These are phyloP conservation scores for Lactarius pseudohatsudake DNA, from an alignment of 768 basidiomycete genomes.

Conservation along the genomic window DNA sequence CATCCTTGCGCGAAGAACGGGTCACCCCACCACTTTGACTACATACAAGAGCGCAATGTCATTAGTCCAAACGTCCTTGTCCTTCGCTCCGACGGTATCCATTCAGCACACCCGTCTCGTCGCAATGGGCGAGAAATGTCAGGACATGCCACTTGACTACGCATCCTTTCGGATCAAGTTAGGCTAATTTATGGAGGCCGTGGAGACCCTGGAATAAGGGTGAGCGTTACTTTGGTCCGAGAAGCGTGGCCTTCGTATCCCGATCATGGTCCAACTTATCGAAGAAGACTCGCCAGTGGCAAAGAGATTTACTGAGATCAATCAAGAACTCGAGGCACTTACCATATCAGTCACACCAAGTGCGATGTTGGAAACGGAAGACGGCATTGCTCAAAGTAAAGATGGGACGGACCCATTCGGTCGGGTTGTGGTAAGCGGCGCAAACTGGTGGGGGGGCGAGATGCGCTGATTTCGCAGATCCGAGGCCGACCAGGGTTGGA, in stretches of 20 bases:
- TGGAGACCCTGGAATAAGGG: conserved; percentile 18
- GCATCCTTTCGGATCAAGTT: conserved; percentile 10
- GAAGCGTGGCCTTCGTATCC: conserved; percentile 5
- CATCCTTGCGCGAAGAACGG: background rate
- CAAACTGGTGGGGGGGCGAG: conserved; percentile 1
- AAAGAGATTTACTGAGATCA: background rate
- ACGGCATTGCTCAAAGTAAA: background rate
- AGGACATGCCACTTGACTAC: background rate
- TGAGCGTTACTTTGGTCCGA: conserved; percentile 10
- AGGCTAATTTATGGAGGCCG: conserved; percentile 3
- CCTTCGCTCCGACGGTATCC: background rate
- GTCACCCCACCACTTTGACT: background rate
- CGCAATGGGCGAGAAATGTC: background rate
- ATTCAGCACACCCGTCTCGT: background rate
- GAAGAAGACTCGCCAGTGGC: background rate
- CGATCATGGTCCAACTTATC: background rate
- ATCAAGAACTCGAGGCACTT: background rate
- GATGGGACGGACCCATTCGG: background rate
- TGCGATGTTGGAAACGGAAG: background rate
- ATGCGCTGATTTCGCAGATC: background rate
- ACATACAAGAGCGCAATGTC: background rate
- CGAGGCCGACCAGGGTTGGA: conserved; percentile 1
- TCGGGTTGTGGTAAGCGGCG: background rate
- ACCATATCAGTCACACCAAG: background rate
- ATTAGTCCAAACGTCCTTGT: background rate